Conservation (phyloP, 306 rosid species). For the Mucuna pruriens region DNA sequence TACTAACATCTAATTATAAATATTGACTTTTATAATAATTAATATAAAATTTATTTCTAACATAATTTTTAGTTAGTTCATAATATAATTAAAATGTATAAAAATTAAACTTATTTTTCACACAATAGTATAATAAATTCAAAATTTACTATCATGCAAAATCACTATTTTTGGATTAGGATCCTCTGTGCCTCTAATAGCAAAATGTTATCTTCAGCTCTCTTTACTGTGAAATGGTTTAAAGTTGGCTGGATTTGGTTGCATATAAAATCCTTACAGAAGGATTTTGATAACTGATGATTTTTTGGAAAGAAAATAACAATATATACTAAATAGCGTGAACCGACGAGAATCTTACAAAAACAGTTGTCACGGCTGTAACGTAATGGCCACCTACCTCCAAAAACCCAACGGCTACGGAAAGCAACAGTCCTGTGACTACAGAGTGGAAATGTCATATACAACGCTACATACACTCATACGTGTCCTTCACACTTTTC, state of each 20-base stretch:
- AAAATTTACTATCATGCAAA: neutral
- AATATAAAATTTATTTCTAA: no score
- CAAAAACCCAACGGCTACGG: conserved; percentile 21
- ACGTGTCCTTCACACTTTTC: neutral
- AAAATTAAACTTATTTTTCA: neutral
- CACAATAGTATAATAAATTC: neutral
- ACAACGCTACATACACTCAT: neutral
- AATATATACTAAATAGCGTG: neutral
- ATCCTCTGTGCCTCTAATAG: neutral
- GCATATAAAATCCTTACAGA: neutral
- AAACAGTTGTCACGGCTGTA: conserved; percentile 24
- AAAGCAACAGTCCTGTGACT: conserved; percentile 9
- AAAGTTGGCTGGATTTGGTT: neutral
- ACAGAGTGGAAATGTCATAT: neutral
- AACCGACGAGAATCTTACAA: neutral
- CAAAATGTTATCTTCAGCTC: neutral
- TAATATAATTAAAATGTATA: no score
- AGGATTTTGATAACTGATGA: neutral
- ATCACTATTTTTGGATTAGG: neutral
- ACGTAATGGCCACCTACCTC: conserved; percentile 20
- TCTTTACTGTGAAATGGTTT: neutral
- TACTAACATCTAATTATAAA: no score
- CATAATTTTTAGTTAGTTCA: no score
- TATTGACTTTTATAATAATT: no score
- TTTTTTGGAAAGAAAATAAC: neutral